Conservation (phyloP, 2,329 filamentous ascomycete genomes). For the Cephalotrichum gorgonifer region DNA sequence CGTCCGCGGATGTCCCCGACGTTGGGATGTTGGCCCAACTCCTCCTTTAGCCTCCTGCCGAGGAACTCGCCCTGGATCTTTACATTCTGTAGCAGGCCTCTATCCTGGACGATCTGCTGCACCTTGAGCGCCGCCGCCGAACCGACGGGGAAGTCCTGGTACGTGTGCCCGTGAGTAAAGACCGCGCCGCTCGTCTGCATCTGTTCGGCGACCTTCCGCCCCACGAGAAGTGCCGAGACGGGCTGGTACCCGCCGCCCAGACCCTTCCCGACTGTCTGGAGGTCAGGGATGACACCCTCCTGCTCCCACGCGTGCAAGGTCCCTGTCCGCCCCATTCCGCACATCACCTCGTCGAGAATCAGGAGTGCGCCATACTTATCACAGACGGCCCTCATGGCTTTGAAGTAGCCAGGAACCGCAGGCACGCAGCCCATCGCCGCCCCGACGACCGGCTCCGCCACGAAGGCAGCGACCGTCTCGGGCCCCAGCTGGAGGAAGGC, state of each 20-base stretch:
- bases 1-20: constrained; percentile 53
- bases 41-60: constrained; percentile 27
- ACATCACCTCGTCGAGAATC: constrained; percentile 72
- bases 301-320: constrained; percentile 53
- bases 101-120: constrained; percentile 45
- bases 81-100: constrained; percentile 50
- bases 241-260: constrained; percentile 54
- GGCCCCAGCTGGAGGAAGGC: constrained; percentile 57
- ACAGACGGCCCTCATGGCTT: constrained; percentile 58
- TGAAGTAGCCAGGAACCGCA: constrained; percentile 56
- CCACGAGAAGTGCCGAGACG: constrained; percentile 49
- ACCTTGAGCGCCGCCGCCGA: constrained; percentile 55
- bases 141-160: constrained; percentile 49
- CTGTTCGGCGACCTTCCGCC: constrained; percentile 35
- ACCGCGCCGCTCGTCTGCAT: constrained; percentile 23
- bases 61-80: constrained; percentile 39
- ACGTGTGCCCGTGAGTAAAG: constrained; percentile 47
- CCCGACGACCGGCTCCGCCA: constrained; percentile 18
- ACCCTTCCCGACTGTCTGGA: constrained; percentile 58
- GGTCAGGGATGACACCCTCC: constrained; percentile 46
- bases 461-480: constrained; percentile 58
- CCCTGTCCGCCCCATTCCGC: constrained; percentile 50
- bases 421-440: constrained; percentile 54
- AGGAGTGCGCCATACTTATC: constrained; percentile 61
- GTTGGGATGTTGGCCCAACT: constrained; percentile 31